Percentiles rank a stretch among this genome's conserved stretches.
Conservation (phyloP, 495 filamentous ascomycete genomes). For the Penicillium mononematosum region DNA sequence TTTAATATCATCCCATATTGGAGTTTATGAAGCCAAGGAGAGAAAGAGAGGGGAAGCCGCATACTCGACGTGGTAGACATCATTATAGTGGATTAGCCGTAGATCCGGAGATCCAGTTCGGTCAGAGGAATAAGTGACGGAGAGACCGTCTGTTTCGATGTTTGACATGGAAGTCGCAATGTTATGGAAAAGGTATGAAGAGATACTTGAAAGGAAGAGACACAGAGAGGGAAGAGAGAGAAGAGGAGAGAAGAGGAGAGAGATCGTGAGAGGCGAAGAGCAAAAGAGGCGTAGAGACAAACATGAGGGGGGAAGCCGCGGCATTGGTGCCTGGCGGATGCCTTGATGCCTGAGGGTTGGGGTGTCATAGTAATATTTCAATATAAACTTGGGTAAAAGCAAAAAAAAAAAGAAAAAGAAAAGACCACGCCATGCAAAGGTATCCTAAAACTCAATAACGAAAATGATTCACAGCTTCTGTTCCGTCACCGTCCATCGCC, state of each 20-base stretch:
- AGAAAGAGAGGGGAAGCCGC: constrained; percentile 12
- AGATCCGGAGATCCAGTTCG: constrained; percentile 62
- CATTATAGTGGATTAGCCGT: constrained; percentile 85
- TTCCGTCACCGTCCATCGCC: constrained; percentile 49
- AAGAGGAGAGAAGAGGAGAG: background rate
- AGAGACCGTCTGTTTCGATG: constrained; percentile 36
- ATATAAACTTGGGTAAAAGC: background rate
- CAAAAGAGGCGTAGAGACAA: constrained; percentile 2
- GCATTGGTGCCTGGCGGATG: constrained; percentile 7
- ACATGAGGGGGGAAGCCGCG: constrained; percentile 18
- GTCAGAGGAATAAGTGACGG: constrained; percentile 54
- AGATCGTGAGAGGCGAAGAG: constrained; percentile 2
- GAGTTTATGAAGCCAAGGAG: background rate
- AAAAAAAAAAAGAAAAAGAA: constrained; percentile 8
- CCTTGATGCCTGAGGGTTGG: constrained; percentile 16
- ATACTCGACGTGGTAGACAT: constrained; percentile 85
- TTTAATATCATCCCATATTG: background rate
- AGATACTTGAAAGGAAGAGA: background rate
- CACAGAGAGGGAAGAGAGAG: constrained; percentile 4
- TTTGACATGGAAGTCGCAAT: constrained; percentile 27
- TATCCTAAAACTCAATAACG: constrained; percentile 19
- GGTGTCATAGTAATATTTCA: constrained; percentile 1
- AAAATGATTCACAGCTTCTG: constrained; percentile 32
- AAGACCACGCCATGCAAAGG: constrained; percentile 29
- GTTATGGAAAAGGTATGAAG: background rate